Evolutionary conservation across 2,329 filamentous ascomycete genomes (phyloP).

Genomic region (Penicillium occitanis): DNA sequence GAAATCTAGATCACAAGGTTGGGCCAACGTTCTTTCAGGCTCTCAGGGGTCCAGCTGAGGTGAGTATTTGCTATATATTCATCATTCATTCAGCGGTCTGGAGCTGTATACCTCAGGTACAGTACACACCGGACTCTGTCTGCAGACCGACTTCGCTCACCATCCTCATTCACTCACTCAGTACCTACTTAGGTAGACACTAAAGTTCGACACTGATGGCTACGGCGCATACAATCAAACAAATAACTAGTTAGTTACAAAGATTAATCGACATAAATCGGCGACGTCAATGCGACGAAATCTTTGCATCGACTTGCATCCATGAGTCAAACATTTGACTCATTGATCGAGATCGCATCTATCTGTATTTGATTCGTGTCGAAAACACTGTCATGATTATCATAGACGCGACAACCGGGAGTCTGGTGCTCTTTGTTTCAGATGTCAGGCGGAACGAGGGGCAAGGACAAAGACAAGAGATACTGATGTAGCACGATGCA

Average conservation of each 20-base stretch:
- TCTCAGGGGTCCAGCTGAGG: neutral
- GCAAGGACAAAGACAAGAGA: too few relatives aligned
- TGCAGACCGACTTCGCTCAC: neutral
- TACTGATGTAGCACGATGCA: conserved; percentile 1
- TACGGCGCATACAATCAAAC: neutral
- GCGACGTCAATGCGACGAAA: neutral
- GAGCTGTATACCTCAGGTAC: neutral
- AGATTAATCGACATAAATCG: neutral
- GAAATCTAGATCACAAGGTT: neutral
- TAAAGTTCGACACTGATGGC: neutral
- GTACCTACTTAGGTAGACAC: neutral
- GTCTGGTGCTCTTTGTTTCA: neutral
- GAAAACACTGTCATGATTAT: neutral
- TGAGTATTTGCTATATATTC: neutral
- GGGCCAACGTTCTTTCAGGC: neutral
- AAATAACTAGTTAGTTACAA: neutral
- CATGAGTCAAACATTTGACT: neutral
- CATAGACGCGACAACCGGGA: neutral
- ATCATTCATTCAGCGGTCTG: neutral
- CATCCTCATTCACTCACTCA: neutral
- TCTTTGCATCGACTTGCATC: neutral
- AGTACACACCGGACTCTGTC: neutral
- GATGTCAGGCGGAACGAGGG: neutral
- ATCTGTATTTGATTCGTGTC: neutral
- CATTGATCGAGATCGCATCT: neutral